phyloP scores from a whole-genome alignment of 164 flowering plant species.

The Vitis cinerea region DNA sequence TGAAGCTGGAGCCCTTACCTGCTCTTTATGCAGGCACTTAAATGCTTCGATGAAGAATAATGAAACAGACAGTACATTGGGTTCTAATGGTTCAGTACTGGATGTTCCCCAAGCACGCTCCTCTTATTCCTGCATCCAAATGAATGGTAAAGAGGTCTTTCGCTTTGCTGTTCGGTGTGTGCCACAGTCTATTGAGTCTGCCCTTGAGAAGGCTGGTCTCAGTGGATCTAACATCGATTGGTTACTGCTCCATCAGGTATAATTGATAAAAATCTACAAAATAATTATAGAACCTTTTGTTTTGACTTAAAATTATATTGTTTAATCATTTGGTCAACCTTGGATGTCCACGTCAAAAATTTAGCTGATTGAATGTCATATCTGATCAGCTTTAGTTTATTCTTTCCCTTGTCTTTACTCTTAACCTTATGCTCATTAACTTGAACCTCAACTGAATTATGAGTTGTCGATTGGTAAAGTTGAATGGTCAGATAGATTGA shows the following conservation, averaged over 20 bases:
- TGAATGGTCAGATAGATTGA: no score
- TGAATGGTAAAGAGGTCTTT: constrained; percentile 97
- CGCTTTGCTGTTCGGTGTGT: constrained; percentile 84
- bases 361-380: background rate
- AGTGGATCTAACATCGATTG: constrained; percentile 65
- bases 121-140: constrained; percentile 73
- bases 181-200: constrained; percentile 76
- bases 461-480: background rate
- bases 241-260: constrained; percentile 98
- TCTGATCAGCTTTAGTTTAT: background rate
- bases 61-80: constrained; percentile 35
- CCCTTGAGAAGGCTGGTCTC: constrained; percentile 74
- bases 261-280: background rate
- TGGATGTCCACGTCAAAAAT: no score
- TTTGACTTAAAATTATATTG: no score
- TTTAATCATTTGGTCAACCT: background rate
- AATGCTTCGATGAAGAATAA: constrained; percentile 49
- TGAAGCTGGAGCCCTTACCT: background rate
- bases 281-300: no score
- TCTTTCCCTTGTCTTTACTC: background rate
- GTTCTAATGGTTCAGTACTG: constrained; percentile 54
- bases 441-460: background rate
- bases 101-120: constrained; percentile 56
- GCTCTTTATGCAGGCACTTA: constrained; percentile 60
- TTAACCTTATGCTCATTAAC: background rate